phyloP scores from a whole-genome alignment of 345 rosid species.

The Trapa bicornis region DNA sequence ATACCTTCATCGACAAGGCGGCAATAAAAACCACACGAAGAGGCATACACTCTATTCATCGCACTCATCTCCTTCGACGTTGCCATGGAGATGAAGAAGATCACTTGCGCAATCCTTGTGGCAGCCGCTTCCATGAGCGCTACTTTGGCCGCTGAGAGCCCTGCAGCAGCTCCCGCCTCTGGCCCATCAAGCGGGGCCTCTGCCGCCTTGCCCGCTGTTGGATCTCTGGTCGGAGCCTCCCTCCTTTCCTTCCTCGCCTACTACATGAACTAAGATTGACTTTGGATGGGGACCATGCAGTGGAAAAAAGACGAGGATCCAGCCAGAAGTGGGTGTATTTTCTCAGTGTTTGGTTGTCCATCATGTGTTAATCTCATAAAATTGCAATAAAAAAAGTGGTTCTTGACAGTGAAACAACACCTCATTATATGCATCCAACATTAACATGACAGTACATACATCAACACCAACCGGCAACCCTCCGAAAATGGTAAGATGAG shows the following conservation, averaged over 20 bases:
- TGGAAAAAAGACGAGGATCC: not conserved
- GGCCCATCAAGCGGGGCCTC: slow-evolving; percentile 25
- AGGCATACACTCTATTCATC: not conserved
- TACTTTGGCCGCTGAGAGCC: slow-evolving; percentile 31
- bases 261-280: slow-evolving; percentile 32
- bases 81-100: slow-evolving; percentile 59
- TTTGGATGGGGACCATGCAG: not conserved
- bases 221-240: slow-evolving; percentile 52
- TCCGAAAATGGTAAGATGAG: not conserved
- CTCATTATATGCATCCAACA: not conserved
- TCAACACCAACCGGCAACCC: not conserved
- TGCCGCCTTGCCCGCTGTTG: slow-evolving; percentile 37
- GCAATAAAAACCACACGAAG: slow-evolving; percentile 7
- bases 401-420: not conserved
- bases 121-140: slow-evolving; percentile 47
- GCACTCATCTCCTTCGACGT: slow-evolving; percentile 4
- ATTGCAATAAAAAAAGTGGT: not conserved
- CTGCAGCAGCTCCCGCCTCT: slow-evolving; percentile 31
- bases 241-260: slow-evolving; percentile 47
- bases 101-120: slow-evolving; percentile 38
- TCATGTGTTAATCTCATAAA: not conserved
- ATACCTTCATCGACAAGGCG: slow-evolving; percentile 14
- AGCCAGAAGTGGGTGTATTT: not conserved
- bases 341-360: not conserved
- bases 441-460: not conserved